Base-by-base conservation (phyloP, 805 yeast species). In the Debaryomyces prosopidis region DNA sequence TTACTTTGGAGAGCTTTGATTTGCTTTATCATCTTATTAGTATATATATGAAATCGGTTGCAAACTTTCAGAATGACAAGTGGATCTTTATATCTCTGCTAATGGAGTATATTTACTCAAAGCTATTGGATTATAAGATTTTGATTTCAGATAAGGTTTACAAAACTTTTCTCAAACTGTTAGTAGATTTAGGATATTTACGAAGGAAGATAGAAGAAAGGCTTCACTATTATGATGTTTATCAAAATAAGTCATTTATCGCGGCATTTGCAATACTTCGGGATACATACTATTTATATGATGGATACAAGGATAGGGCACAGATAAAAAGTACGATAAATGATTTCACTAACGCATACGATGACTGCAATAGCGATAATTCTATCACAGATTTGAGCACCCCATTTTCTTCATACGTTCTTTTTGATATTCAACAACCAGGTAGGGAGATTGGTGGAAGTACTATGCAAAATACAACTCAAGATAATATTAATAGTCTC, bases 221-320 rank as follows among this genome's bases (percentile, higher is more conserved):
- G 8, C 7, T 47, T 44, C 12, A 16, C 28, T 28, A 16, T 16
- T 36, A 30, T 15, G 28, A 39, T 19, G 39, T 23, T 36, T 48
- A 51, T 32, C 42, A 42, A 20, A 19, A 41, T 14, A 17, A 33
- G 4, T 37, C 43, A 16, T 41, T 32, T 43, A 44, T 28, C 33
- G 39, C 36, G 17, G 50, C 47, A 9, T 40, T 43, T 12, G 32
- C 39, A 10, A 57, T 69, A 3, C 47, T 65, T 12, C 31, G 38
- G 10, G 44, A 58, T 28, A 45, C 64, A 6, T 52, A 39, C 27
- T 40, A 50, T 4, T 20, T 62, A 2, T 69, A 57, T 50, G 69
- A 68, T 20, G 77, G 77, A 1, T 72, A 59, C 45, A 61, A 57
- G 35, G 77, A 72, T 27, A 50, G 44, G 31, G 38, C 20, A 6